phyloP scores from a whole-genome alignment of 2,329 filamentous ascomycete genomes.

The Neonectria ditissima region DNA sequence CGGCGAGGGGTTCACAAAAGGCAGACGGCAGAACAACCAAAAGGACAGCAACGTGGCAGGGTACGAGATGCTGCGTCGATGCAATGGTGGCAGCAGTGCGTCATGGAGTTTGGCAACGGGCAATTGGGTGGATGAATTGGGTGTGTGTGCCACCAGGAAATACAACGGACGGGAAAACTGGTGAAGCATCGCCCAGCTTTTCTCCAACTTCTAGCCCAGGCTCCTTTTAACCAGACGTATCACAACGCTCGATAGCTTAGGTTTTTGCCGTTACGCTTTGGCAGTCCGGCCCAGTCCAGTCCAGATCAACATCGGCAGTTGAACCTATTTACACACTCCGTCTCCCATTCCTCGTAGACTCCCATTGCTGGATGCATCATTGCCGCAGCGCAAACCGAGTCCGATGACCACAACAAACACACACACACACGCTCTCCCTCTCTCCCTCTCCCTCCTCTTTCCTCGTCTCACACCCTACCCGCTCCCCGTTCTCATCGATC shows the following conservation, averaged over 20 bases:
- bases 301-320: not conserved
- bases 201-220: slow-evolving; percentile 19
- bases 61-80: slow-evolving; percentile 1
- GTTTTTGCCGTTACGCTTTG: slow-evolving; percentile 1
- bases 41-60: slow-evolving; percentile 16
- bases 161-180: slow-evolving; percentile 12
- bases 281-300: not conserved
- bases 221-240: not conserved
- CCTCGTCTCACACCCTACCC: slow-evolving; percentile 1
- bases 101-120: not conserved
- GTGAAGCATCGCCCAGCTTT: not conserved
- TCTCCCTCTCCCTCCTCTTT: slow-evolving; percentile 1
- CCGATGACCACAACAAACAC: not conserved
- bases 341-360: slow-evolving; percentile 4
- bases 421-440: not conserved
- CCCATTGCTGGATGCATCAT: not conserved
- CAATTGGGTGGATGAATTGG: slow-evolving; percentile 6
- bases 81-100: slow-evolving; percentile 15
- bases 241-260: not conserved
- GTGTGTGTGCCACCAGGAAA: slow-evolving; percentile 16
- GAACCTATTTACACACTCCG: slow-evolving; percentile 1
- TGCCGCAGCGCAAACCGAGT: not conserved
- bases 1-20: slow-evolving; percentile 2
- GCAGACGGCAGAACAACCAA: not conserved
- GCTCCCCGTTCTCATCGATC: not conserved